Evolutionary conservation across 306 rosid genomes (phyloP).

Genomic region (Prosopis cineraria): DNA sequence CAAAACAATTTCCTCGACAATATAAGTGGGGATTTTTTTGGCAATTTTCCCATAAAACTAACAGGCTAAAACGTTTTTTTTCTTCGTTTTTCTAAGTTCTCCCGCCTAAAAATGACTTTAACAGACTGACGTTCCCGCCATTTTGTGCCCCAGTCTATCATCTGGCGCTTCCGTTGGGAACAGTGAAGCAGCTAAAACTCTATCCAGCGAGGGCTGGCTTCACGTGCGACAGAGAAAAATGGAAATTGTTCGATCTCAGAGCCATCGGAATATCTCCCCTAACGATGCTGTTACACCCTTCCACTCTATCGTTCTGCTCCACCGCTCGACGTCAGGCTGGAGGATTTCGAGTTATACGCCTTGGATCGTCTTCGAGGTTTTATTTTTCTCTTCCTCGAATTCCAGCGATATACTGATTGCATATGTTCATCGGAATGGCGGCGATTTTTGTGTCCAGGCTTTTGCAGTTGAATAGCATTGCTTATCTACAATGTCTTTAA

Average conservation of each 20-base stretch:
- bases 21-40: no score
- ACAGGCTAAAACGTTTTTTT: no score
- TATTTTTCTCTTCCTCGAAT: not conserved
- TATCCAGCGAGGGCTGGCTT: not conserved
- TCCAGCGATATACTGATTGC: not conserved
- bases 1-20: no score
- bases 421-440: not conserved
- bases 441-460: constrained; percentile 21
- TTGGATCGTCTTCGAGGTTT: constrained; percentile 89
- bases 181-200: constrained; percentile 17
- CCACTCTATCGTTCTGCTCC: constrained; percentile 89
- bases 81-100: no score
- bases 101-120: not conserved
- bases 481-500: not conserved
- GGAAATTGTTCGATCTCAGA: constrained; percentile 61
- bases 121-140: constrained; percentile 57
- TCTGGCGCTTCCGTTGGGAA: constrained; percentile 46
- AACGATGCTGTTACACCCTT: constrained; percentile 44
- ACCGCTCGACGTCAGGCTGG: constrained; percentile 77
- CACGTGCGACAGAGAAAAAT: constrained; percentile 40
- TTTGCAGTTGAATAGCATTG: not conserved
- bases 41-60: no score
- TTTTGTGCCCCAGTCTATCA: constrained; percentile 14
- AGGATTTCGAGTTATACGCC: constrained; percentile 89
- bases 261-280: constrained; percentile 41